A percentile compares a stretch with the other conserved stretches of the same genome.
Conservation (phyloP, 768 basidiomycete species). For the Trametes villosa region DNA sequence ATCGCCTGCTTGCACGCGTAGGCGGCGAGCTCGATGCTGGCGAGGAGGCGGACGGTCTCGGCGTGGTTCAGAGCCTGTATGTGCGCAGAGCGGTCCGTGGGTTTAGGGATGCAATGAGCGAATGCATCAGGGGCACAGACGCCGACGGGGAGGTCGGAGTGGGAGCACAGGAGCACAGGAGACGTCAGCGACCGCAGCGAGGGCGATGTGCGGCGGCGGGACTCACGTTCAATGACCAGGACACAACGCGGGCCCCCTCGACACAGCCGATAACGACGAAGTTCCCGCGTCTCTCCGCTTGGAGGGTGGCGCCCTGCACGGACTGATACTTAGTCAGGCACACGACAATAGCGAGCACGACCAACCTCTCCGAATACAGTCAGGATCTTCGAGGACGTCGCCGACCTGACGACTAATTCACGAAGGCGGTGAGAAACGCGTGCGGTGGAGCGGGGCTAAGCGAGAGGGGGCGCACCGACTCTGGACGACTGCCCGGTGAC, state of each 20-base stretch:
- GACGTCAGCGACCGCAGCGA: constrained; percentile 1
- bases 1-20: constrained; percentile 74
- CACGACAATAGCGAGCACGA: constrained; percentile 18
- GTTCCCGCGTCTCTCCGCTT: constrained; percentile 87
- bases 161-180: constrained; percentile 6
- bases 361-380: constrained; percentile 72
- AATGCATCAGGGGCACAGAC: constrained; percentile 1
- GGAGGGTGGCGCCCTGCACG: constrained; percentile 53
- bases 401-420: constrained; percentile 62
- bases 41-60: constrained; percentile 79
- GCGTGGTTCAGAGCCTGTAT: constrained; percentile 78
- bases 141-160: constrained; percentile 11
- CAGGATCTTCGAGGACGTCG: constrained; percentile 69
- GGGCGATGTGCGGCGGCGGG: not conserved
- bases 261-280: constrained; percentile 85
- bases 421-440: constrained; percentile 22
- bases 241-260: constrained; percentile 72
- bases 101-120: constrained; percentile 7
- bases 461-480: constrained; percentile 60
- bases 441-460: not conserved
- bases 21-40: constrained; percentile 84
- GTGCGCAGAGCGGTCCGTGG: constrained; percentile 17
- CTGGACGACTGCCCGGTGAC: constrained; percentile 75
- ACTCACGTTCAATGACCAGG: constrained; percentile 83
- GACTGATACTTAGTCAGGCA: constrained; percentile 14